These are phyloP conservation scores for Paramecium caudatum DNA, from an alignment of 73 alveolate species.

Conservation along the genomic window DNA sequence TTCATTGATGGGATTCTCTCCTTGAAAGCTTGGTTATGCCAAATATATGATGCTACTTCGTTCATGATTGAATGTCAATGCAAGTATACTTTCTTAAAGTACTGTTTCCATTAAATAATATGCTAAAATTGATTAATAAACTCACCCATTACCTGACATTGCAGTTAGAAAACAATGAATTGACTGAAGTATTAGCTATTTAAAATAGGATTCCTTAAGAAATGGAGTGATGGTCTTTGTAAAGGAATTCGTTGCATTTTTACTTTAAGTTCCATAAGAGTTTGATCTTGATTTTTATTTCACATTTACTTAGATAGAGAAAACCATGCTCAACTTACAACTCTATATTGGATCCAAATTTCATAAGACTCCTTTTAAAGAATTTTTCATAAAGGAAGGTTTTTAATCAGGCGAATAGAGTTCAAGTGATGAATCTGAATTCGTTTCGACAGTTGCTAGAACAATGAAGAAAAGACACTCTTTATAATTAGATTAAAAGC, in stretches of 20 bases:
- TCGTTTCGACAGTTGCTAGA: no score
- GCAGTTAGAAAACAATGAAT: neutral
- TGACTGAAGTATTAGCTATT: neutral
- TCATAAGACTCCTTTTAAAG: neutral
- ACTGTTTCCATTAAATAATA: neutral
- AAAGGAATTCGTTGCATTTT: neutral
- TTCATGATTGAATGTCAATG: constrained; percentile 49
- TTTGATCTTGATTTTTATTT: neutral
- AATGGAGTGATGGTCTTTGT: neutral
- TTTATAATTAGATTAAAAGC: neutral
- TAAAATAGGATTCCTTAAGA: neutral
- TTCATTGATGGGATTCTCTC: constrained; percentile 33
- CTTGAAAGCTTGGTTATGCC: neutral
- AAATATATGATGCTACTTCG: constrained; percentile 35
- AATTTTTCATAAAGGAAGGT: neutral
- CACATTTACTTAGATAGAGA: neutral
- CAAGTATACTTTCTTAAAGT: constrained; percentile 8
- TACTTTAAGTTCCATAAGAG: constrained; percentile 6
- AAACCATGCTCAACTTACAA: neutral
- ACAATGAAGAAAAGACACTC: neutral
- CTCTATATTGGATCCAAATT: neutral
- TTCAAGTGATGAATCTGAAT: constrained; percentile 38
- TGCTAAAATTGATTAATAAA: constrained; percentile 46
- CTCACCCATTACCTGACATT: neutral
- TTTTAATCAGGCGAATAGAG: constrained; percentile 53